Evolutionary conservation across 352 stramenopile species (phyloP).

Genomic region (Phytophthora macrochlamydospora): DNA sequence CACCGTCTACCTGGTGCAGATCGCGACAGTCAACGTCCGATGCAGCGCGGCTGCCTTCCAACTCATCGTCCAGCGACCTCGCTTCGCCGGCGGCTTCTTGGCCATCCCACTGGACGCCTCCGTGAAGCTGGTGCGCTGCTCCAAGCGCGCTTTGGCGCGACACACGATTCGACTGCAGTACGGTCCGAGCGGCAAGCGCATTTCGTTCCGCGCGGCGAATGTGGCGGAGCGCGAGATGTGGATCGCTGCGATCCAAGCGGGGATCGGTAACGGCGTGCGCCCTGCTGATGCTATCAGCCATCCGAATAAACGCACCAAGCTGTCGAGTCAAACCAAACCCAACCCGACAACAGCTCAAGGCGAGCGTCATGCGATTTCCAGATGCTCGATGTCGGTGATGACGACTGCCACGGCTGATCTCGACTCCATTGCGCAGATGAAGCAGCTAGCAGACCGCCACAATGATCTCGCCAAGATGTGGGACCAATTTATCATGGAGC

Average conservation of each 20-base stretch:
- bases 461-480: background rate
- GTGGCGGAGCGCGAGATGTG: conserved; percentile 7
- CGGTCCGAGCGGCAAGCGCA: conserved; percentile 4
- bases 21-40: background rate
- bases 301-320: background rate
- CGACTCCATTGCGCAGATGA: background rate
- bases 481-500: background rate
- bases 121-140: conserved; percentile 5
- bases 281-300: background rate
- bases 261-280: background rate
- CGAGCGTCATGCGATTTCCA: background rate
- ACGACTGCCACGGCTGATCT: too few species aligned
- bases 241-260: background rate
- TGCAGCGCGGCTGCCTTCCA: background rate
- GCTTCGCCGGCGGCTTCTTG: conserved; percentile 12
- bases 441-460: background rate
- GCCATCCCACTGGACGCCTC: conserved; percentile 9
- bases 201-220: conserved; percentile 9
- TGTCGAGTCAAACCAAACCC: background rate
- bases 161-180: conserved; percentile 20
- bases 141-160: conserved; percentile 6
- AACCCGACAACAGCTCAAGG: background rate
- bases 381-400: background rate
- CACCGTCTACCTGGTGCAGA: conserved; percentile 12
- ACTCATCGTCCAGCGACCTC: conserved; percentile 13